phyloP scores from a whole-genome alignment of 805 yeast species.

The Hanseniaspora valbyensis region DNA sequence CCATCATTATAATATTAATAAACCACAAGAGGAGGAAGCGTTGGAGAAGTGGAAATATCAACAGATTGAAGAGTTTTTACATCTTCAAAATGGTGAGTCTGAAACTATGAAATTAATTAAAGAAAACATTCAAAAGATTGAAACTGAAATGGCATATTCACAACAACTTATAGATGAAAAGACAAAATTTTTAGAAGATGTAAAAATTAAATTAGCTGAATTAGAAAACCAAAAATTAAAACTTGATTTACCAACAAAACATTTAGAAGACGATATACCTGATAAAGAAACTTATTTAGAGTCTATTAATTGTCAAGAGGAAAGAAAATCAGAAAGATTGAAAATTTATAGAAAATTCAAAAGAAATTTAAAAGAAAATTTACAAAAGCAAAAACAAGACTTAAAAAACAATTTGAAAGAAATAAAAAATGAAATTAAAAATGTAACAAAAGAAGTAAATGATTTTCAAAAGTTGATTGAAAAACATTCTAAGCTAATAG shows the following conservation, averaged over 20 bases:
- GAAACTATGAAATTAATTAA: not conserved
- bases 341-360: not conserved
- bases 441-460: not conserved
- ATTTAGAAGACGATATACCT: not conserved
- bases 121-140: not conserved
- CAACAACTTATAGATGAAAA: not conserved
- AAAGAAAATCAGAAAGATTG: not conserved
- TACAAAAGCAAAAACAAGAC: not conserved
- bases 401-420: not conserved
- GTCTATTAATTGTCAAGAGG: not conserved
- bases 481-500: not conserved
- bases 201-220: not conserved
- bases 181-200: not conserved
- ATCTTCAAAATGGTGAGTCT: not conserved
- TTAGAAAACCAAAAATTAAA: not conserved
- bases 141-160: not conserved
- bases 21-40: not conserved
- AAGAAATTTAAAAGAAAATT: not conserved
- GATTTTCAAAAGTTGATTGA: not conserved
- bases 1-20: constrained; percentile 14
- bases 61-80: not conserved
- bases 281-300: not conserved
- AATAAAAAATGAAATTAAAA: not conserved
- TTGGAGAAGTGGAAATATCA: constrained; percentile 3
- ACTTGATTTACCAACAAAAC: not conserved